Percentiles rank a stretch among this genome's conserved stretches.
Conservation (phyloP, 306 rosid genomes). For the Begonia fuchsioides region DNA sequence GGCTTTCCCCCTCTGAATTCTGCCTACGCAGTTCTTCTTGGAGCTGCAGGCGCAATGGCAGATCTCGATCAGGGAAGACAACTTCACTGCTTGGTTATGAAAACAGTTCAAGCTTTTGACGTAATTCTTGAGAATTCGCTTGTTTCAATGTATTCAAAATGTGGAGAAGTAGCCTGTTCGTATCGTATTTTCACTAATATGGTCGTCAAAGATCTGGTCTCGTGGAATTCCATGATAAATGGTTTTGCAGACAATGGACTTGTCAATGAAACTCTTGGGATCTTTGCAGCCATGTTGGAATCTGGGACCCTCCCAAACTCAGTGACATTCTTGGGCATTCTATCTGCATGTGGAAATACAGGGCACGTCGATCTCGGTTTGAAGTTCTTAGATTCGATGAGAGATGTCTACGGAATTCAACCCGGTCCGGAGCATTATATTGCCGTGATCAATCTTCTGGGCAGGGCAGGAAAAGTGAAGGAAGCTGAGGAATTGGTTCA, state of each 20-base stretch:
- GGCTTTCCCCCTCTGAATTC: slow-evolving; percentile 35
- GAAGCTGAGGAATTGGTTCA: slow-evolving; percentile 51
- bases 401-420: slow-evolving; percentile 25
- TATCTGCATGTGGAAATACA: slow-evolving; percentile 56
- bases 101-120: slow-evolving; percentile 28
- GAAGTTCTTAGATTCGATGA: slow-evolving; percentile 37
- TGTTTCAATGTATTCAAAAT: slow-evolving; percentile 66
- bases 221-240: slow-evolving; percentile 71
- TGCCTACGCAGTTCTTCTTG: slow-evolving; percentile 50
- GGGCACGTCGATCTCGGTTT: slow-evolving; percentile 42
- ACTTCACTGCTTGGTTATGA: slow-evolving; percentile 41
- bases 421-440: slow-evolving; percentile 59
- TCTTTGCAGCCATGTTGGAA: slow-evolving; percentile 43
- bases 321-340: slow-evolving; percentile 49
- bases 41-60: slow-evolving; percentile 65
- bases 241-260: slow-evolving; percentile 56
- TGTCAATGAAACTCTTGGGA: slow-evolving; percentile 20
- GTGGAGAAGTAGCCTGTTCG: slow-evolving; percentile 56
- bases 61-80: slow-evolving; percentile 64
- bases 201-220: slow-evolving; percentile 32
- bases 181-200: slow-evolving; percentile 41
- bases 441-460: slow-evolving; percentile 55
- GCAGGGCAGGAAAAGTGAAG: slow-evolving; percentile 50
- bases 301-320: slow-evolving; percentile 32
- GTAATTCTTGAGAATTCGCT: slow-evolving; percentile 55